phyloP scores from a whole-genome alignment of 805 yeast genomes.

The Candida succiphila region DNA sequence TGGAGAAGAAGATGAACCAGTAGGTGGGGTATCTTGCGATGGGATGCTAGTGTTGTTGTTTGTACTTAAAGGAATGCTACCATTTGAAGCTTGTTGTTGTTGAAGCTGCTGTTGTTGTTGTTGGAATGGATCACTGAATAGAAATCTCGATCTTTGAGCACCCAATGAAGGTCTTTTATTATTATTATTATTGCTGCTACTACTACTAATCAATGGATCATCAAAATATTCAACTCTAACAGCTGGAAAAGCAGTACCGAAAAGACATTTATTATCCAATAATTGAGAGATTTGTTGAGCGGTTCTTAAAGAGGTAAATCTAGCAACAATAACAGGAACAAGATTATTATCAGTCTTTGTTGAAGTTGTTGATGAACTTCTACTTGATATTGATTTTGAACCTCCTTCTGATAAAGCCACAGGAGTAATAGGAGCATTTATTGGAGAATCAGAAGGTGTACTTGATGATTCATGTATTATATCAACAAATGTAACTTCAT shows the following conservation, averaged over 20 bases:
- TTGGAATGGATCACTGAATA: slow-evolving; percentile 56
- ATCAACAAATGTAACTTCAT: slow-evolving; percentile 35
- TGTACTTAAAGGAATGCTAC: too few relatives aligned
- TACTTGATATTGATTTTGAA: slow-evolving; percentile 7
- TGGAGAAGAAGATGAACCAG: too few relatives aligned
- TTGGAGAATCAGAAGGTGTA: slow-evolving; percentile 5
- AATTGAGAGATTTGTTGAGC: slow-evolving; percentile 33
- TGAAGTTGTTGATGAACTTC: slow-evolving; percentile 7
- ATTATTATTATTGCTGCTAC: slow-evolving; percentile 1
- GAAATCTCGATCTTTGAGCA: slow-evolving; percentile 55
- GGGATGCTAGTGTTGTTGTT: too few relatives aligned
- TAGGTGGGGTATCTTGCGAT: too few relatives aligned
- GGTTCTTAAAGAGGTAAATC: slow-evolving; percentile 31
- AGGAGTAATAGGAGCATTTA: slow-evolving; percentile 4
- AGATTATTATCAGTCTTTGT: background rate
- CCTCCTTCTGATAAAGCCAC: too few relatives aligned
- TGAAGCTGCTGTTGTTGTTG: slow-evolving; percentile 3
- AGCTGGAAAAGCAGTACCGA: slow-evolving; percentile 38
- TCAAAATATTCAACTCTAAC: slow-evolving; percentile 31
- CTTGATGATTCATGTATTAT: slow-evolving; percentile 19
- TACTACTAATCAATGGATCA: slow-evolving; percentile 7
- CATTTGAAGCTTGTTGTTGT: too few relatives aligned
- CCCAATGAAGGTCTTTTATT: slow-evolving; percentile 45
- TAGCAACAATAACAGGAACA: slow-evolving; percentile 27
- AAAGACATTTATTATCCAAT: slow-evolving; percentile 32